Evolutionary conservation across 129 eudicot species (phyloP).

Genomic region (Centella asiatica): DNA sequence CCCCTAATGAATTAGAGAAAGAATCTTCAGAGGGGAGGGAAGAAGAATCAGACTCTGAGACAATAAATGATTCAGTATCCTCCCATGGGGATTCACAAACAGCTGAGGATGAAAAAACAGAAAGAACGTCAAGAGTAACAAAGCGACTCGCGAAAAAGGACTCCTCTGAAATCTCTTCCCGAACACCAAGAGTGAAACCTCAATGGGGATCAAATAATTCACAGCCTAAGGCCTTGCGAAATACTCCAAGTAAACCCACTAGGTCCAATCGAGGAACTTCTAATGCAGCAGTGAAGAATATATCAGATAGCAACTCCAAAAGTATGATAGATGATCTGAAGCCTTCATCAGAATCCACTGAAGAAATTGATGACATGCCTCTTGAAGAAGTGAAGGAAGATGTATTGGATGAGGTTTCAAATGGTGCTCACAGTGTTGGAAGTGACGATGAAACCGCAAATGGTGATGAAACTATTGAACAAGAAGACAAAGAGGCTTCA

Average conservation of each 20-base stretch:
- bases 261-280: constrained; percentile 24
- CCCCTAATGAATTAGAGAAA: constrained; percentile 33
- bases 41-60: constrained; percentile 77
- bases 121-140: constrained; percentile 31
- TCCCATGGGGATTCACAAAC: constrained; percentile 66
- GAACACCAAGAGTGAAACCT: constrained; percentile 33
- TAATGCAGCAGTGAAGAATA: constrained; percentile 19
- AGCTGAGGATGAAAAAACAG: constrained; percentile 60
- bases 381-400: constrained; percentile 38
- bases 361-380: constrained; percentile 37
- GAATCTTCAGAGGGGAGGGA: constrained; percentile 39
- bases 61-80: constrained; percentile 67
- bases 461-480: constrained; percentile 26
- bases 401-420: constrained; percentile 35
- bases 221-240: constrained; percentile 25
- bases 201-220: constrained; percentile 23
- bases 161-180: constrained; percentile 20
- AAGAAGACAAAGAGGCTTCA: constrained; percentile 37
- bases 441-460: constrained; percentile 45
- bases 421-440: constrained; percentile 28
- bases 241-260: constrained; percentile 31
- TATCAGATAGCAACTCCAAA: constrained; percentile 31
- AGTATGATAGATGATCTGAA: constrained; percentile 59
- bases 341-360: constrained; percentile 56
- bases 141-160: constrained; percentile 28